Conservation (phyloP, 2,329 filamentous ascomycete species). For the Thermomyces lanuginosus region DNA sequence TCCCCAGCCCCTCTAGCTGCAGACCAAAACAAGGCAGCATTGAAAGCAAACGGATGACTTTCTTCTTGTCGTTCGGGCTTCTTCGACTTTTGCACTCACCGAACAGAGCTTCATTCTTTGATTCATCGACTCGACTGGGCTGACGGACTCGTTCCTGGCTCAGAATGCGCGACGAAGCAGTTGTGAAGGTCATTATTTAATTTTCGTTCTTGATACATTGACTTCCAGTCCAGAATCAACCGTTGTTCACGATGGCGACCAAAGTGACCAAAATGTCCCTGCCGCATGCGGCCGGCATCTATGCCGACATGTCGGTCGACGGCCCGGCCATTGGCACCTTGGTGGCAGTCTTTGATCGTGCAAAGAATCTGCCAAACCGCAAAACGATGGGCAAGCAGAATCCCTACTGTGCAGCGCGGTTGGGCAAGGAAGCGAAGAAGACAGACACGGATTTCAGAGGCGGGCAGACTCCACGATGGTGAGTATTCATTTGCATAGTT, state of each 20-base stretch:
- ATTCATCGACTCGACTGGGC: too few relatives aligned
- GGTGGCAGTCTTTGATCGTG: conserved; percentile 79
- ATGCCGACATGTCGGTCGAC: conserved; percentile 82
- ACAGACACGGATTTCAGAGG: conserved; percentile 86
- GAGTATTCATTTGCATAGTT: conserved; percentile 11
- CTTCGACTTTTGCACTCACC: too few relatives aligned
- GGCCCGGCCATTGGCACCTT: conserved; percentile 87
- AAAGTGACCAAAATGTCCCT: conserved; percentile 39
- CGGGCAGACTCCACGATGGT: conserved; percentile 93
- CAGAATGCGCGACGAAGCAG: too few relatives aligned
- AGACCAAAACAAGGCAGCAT: too few relatives aligned
- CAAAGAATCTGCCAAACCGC: conserved; percentile 90
- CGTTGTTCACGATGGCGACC: conserved; percentile 12
- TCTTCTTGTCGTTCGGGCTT: too few relatives aligned
- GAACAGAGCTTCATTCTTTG: too few relatives aligned
- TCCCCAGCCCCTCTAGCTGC: too few relatives aligned
- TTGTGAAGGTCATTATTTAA: too few relatives aligned
- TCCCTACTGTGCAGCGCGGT: conserved; percentile 81
- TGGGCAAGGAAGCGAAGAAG: conserved; percentile 96
- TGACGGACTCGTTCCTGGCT: too few relatives aligned
- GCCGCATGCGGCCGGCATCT: conserved; percentile 80
- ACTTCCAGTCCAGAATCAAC: too few relatives aligned
- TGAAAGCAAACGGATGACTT: too few relatives aligned
- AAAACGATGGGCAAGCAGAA: conserved; percentile 98
- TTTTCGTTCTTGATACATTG: too few relatives aligned